phyloP scores from a whole-genome alignment of 2,329 filamentous ascomycete genomes.

The Neurospora sp. region DNA sequence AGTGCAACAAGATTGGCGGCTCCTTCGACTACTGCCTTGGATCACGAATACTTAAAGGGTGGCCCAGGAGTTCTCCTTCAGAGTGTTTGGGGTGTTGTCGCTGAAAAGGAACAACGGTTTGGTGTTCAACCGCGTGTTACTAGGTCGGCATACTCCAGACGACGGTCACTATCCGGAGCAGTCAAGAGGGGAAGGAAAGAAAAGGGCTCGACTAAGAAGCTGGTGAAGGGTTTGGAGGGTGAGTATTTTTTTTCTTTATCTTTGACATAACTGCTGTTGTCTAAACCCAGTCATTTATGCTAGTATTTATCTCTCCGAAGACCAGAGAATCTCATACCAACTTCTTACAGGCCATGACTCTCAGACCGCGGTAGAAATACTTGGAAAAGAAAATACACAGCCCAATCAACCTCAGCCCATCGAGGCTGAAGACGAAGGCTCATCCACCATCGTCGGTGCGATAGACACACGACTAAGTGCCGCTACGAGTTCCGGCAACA shows the following conservation, averaged over 20 bases:
- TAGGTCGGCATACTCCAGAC: not conserved
- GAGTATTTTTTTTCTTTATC: not conserved
- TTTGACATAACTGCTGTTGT: not conserved
- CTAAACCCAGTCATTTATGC: not conserved
- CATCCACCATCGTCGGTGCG: not conserved
- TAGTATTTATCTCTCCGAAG: not conserved
- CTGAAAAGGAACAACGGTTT: not conserved
- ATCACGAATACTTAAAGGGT: not conserved
- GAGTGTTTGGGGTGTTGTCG: not conserved
- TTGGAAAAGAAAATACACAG: not conserved
- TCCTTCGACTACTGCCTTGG: not conserved
- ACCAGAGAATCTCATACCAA: not conserved
- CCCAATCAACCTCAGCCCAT: not conserved
- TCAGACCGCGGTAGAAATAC: not conserved
- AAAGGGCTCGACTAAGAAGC: not conserved
- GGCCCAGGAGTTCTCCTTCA: not conserved
- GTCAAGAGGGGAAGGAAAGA: not conserved
- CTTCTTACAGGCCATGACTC: not conserved
- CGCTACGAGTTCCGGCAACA: too few species aligned
- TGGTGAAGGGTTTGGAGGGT: not conserved
- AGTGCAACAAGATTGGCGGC: not conserved
- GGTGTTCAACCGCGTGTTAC: not conserved
- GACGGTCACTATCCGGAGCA: not conserved
- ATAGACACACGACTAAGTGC: not conserved
- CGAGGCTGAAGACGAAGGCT: not conserved